phyloP scores from a whole-genome alignment of 2,329 filamentous ascomycete genomes.

The Coccinonectria pachysandricola region DNA sequence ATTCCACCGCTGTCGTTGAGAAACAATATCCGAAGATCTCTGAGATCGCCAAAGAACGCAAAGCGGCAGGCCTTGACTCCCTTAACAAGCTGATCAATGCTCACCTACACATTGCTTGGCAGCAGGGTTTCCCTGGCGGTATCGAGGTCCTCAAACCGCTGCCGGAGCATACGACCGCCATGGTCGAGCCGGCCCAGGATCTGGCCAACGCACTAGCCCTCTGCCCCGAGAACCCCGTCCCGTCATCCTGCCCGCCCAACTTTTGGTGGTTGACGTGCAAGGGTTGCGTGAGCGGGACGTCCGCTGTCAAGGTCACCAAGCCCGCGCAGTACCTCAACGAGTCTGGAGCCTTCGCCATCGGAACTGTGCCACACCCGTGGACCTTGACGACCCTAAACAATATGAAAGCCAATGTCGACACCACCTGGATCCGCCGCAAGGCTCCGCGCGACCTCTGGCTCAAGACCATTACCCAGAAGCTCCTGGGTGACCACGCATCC shows the following conservation, averaged over 20 bases:
- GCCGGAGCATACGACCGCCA: conserved; percentile 60
- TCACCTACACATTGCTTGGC: conserved; percentile 79
- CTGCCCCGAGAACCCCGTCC: conserved; percentile 65
- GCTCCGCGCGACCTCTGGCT: conserved; percentile 74
- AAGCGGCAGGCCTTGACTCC: conserved; percentile 49
- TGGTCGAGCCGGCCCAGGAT: conserved; percentile 59
- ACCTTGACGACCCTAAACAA: conserved; percentile 62
- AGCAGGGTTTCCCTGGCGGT: conserved; percentile 65
- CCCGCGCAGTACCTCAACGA: conserved; percentile 61
- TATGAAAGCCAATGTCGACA: conserved; percentile 49
- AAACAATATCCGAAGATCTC: conserved; percentile 58
- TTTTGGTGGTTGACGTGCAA: conserved; percentile 55
- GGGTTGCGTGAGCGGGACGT: conserved; percentile 54
- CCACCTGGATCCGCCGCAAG: conserved; percentile 55
- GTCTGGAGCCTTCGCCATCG: conserved; percentile 67
- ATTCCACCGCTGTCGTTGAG: conserved; percentile 53
- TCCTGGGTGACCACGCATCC: conserved; percentile 51
- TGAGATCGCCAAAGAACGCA: conserved; percentile 47
- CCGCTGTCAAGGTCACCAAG: conserved; percentile 56
- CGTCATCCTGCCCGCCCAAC: conserved; percentile 77
- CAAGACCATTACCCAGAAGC: conserved; percentile 54
- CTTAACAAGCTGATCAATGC: conserved; percentile 71
- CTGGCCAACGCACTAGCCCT: conserved; percentile 66
- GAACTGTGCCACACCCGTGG: conserved; percentile 83
- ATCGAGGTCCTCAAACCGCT: conserved; percentile 75